phyloP scores from a whole-genome alignment of 108 stramenopile species.

The Epithemia pelagica region DNA sequence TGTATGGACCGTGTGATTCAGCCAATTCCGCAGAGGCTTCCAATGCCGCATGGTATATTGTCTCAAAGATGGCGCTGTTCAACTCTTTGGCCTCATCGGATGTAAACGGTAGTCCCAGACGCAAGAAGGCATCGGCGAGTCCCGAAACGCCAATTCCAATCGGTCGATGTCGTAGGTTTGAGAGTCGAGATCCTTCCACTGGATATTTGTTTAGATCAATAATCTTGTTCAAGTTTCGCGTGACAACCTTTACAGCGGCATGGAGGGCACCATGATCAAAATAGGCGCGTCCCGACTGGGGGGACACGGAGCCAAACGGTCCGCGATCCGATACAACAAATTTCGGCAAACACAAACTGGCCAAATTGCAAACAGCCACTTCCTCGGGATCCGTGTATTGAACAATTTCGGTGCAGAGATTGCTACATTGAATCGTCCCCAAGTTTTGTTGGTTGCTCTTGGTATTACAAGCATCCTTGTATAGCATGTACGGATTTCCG shows the following conservation, averaged over 20 bases:
- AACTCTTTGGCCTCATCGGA: constrained; percentile 75
- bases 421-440: constrained; percentile 94
- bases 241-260: constrained; percentile 81
- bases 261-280: constrained; percentile 89
- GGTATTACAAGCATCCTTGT: constrained; percentile 93
- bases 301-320: constrained; percentile 63
- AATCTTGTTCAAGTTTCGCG: constrained; percentile 87
- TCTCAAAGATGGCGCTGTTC: constrained; percentile 94
- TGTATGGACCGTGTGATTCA: constrained; percentile 75
- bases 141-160: constrained; percentile 97
- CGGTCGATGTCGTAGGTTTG: constrained; percentile 91
- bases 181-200: constrained; percentile 69
- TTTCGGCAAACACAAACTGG: constrained; percentile 79
- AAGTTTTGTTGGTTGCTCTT: constrained; percentile 97
- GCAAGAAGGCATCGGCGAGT: constrained; percentile 91
- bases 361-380: constrained; percentile 95
- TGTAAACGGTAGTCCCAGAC: constrained; percentile 88
- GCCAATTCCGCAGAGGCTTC: constrained; percentile 93
- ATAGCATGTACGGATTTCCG: constrained; percentile 96
- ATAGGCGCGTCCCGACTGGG: constrained; percentile 53
- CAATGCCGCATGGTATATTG: constrained; percentile 91
- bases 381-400: constrained; percentile 93
- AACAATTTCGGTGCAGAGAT: constrained; percentile 96
- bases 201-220: constrained; percentile 96
- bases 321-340: constrained; percentile 73